Evolutionary conservation across 768 basidiomycete species (phyloP).

Genomic region (Auricularia sp.): DNA sequence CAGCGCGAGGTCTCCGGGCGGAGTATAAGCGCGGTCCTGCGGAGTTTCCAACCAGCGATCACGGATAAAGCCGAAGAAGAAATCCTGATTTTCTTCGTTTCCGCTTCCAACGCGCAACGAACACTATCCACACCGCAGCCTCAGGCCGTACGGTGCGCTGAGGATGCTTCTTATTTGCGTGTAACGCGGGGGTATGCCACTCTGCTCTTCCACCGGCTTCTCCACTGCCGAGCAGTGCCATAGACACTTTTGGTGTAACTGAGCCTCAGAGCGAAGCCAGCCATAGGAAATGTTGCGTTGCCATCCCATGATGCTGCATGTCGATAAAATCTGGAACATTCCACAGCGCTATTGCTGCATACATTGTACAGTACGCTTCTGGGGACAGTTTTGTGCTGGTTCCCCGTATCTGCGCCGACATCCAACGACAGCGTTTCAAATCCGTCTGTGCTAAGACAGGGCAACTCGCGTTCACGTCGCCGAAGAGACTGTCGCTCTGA

Average conservation of each 20-base stretch:
- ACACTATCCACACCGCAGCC: neutral
- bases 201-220: neutral
- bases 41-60: too few relatives aligned
- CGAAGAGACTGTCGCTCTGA: fast-evolving
- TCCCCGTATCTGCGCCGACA: too few relatives aligned
- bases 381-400: too few relatives aligned
- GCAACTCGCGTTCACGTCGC: too few relatives aligned
- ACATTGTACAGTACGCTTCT: too few relatives aligned
- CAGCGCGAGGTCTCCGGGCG: too few relatives aligned
- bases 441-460: too few relatives aligned
- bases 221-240: neutral
- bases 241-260: neutral
- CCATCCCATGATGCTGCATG: neutral
- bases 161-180: neutral
- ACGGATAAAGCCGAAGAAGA: too few relatives aligned
- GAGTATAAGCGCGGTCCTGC: too few relatives aligned
- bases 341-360: too few relatives aligned
- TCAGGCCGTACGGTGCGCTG: neutral
- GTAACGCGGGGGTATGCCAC: neutral
- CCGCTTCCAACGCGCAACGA: neutral
- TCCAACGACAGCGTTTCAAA: too few relatives aligned
- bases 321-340: conserved; percentile 1
- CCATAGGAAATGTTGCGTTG: conserved; percentile 2
- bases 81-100: neutral
- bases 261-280: neutral